These are phyloP conservation scores for Candida easanensis DNA, from an alignment of 805 yeast species.

Conservation along the genomic window DNA sequence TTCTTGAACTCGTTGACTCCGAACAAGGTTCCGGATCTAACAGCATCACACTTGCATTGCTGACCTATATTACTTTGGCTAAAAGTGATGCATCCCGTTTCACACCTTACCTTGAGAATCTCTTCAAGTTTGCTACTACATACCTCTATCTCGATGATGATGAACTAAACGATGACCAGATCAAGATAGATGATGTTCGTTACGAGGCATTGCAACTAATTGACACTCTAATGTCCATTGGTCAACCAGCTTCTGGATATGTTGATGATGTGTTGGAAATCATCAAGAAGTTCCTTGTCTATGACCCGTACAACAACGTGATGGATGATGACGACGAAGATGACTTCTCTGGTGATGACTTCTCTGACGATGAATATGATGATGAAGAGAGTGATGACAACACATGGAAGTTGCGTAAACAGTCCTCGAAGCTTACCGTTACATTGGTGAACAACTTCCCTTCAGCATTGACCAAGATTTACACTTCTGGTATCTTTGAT, in stretches of 20 bases:
- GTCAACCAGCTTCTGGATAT: constrained; percentile 30
- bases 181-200: constrained; percentile 44
- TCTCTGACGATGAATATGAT: constrained; percentile 37
- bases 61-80: constrained; percentile 26
- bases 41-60: constrained; percentile 17
- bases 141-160: constrained; percentile 29
- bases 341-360: constrained; percentile 45
- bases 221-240: constrained; percentile 39
- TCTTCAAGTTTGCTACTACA: constrained; percentile 24
- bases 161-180: constrained; percentile 37
- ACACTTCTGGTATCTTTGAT: constrained; percentile 30
- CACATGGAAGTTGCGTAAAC: constrained; percentile 63
- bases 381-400: constrained; percentile 46
- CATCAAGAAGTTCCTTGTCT: constrained; percentile 33
- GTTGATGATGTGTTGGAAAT: constrained; percentile 30
- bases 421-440: constrained; percentile 43
- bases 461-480: constrained; percentile 32
- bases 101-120: constrained; percentile 17
- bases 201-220: constrained; percentile 46
- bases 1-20: constrained; percentile 20
- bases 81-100: constrained; percentile 28
- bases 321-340: constrained; percentile 35
- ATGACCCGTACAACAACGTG: constrained; percentile 44
- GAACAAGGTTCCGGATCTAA: constrained; percentile 22
- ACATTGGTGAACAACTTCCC: constrained; percentile 40